Base-by-base conservation (phyloP, 2,329 filamentous ascomycete species). In the Aureobasidium subglaciale region DNA sequence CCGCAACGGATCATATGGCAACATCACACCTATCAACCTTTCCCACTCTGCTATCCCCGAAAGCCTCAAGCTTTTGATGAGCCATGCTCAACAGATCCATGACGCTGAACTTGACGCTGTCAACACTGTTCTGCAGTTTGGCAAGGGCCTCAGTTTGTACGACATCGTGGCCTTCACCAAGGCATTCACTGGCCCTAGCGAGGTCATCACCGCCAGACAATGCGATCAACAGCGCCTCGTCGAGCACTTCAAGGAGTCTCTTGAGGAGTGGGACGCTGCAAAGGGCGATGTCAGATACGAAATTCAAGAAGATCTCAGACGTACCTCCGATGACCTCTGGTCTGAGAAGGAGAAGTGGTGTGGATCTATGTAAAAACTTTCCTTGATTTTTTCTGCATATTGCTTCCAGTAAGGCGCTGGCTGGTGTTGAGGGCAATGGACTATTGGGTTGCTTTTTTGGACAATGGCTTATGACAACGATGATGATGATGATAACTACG, bases 321-420 rank as follows among this genome's bases (percentile, higher is more conserved):
- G 29, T 18, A 34, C 34, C 10, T 37, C 50, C 7, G 50, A 54
- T 18, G 37, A 54, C 37, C 50, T 54, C 7, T 54, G 50, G 50
- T 34, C 38, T 5, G 50, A 54, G 29, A 54, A 42, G 29, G 37
- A 54, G 50, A 54, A 54, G 35, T 52, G 48, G 48, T 52, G 48
- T 38, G 48, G 48, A n/a, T 20, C 16, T 18, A 41, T 52, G 48
- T 52, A 24, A 41, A 52, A 6, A 22, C 24, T 9, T 52, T 7
- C 34, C 20, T 50, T 50, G 30, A n/a, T 29, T 40, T 40, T 25
- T 29, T 24, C 32, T 32, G 46, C 34, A 38, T 50, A n/a, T 27
- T 41, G 34, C 35, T 52, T 52, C 22, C 20, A 24, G 35, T 30
- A 37, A 30, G 18, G 48, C 48, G 48, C 34, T 40, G 48, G 34